Evolutionary conservation across 768 basidiomycete species (phyloP).

Genomic region (Asterophora parasitica): DNA sequence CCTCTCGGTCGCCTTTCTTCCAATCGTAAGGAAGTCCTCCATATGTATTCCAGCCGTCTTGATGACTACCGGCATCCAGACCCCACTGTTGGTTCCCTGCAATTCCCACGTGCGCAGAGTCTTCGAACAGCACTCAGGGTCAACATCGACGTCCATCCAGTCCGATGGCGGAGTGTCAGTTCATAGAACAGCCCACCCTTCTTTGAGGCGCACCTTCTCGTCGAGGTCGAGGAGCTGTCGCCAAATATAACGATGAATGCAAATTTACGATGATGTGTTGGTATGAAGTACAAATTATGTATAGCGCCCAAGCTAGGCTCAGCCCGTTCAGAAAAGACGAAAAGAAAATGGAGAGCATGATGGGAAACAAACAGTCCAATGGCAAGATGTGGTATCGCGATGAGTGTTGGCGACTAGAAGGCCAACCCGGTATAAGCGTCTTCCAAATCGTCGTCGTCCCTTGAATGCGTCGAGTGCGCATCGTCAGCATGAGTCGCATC

Average conservation of each 20-base stretch:
- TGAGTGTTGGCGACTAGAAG: not conserved
- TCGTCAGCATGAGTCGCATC: not conserved
- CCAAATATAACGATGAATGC: not conserved
- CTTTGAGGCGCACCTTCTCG: too few relatives aligned
- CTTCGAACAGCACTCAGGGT: constrained; percentile 11
- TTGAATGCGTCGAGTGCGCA: constrained; percentile 8
- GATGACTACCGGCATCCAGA: too few relatives aligned
- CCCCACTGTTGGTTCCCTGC: constrained; percentile 10
- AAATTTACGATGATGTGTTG: not conserved
- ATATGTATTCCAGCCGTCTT: too few relatives aligned
- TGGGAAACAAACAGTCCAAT: not conserved
- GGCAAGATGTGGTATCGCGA: not conserved
- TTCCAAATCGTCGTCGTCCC: constrained; percentile 7
- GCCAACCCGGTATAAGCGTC: constrained; percentile 15
- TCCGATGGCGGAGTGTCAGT: too few relatives aligned
- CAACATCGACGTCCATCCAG: too few relatives aligned
- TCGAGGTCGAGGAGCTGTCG: too few relatives aligned
- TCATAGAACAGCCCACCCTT: too few relatives aligned
- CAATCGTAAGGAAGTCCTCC: too few relatives aligned
- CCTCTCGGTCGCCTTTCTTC: too few relatives aligned
- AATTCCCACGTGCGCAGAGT: constrained; percentile 7
- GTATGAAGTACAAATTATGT: constrained; percentile 9
- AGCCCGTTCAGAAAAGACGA: not conserved
- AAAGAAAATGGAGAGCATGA: not conserved
- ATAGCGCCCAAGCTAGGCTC: not conserved